Evolutionary conservation across 345 rosid genomes (phyloP), one percentile per base, ranked within the genome.

Genomic region (Eutrema heterophyllum): DNA sequence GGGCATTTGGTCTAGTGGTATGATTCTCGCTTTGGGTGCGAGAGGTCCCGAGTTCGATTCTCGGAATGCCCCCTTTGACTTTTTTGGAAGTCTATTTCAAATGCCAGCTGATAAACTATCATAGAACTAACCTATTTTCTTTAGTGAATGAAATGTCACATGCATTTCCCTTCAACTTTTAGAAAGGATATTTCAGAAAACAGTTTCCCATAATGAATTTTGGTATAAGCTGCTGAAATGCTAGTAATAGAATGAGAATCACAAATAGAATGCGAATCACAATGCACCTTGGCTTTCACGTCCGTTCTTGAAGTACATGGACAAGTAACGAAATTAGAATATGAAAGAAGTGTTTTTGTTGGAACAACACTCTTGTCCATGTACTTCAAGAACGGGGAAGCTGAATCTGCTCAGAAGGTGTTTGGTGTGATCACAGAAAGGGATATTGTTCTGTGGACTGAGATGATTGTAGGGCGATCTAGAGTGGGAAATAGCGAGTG

Each of bases 1-100:
- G 61, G 90, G 90, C 89, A 86, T 85, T 88, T 86, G 88, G 89
- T 88, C 88, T 88, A 88, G 90, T 89, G 88, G 91, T 84, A 87
- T 85, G 92, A 88, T 89, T 90, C 95, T 92, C 78, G 90, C 91
- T 93, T 88, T 81, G 89, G 93, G 91, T 84, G 91, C 84, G 85
- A 93, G 90, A 89, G 87, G 88, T 91, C 94, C 87, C 77, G 85
- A 91, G 89, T 86, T 84, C 68, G 75, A 84, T 89, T 91, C 89
- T 84, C 84, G 80, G 86, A 87, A 84, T 79, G 86, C 87, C 93
- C 89, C 88, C 30, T 0, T 14, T 11, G 6, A 54, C 12, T 55
- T 56, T 56, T 56, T 8, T n/a, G n/a, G n/a, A n/a, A n/a, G n/a
- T n/a, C n/a, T n/a, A n/a, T n/a, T n/a, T n/a, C n/a, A n/a, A n/a